Evolutionary conservation across 306 rosid genomes (phyloP), one percentile per base, ranked within the genome.

Genomic region (Cucurbita ficifolia): DNA sequence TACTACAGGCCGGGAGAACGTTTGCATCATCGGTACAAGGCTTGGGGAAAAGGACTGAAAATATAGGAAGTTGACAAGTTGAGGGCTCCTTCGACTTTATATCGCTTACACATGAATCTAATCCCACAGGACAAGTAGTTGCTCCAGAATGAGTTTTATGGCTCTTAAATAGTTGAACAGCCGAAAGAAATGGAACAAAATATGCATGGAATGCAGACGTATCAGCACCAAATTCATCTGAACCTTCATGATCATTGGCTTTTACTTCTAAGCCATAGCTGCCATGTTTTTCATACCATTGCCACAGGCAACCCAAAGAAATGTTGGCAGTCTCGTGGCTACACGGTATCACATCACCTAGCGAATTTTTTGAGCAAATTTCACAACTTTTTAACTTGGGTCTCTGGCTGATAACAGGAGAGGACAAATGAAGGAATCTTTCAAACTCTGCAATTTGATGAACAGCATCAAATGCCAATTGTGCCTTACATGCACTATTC

Each of bases 151-250:
- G 76, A 65, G 16, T 60, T 43, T 75, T 79, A 16, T 1, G 59
- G 56, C 72, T 82, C 81, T 82, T 83, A 76, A 92, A 92, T 75
- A 92, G 83, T 82, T 92, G 97, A 81, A 92, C 76, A 33, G 95
- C 97, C 8, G 97, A 92, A 77, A 92, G 76, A 82, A 79, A 92
- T 40, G 97, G 96, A 73, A 88, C 94, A 86, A 92, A 92, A 73
- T 92, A 92, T 19, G 95, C 94, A 75, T 76, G 72, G 55, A 87
- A 92, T 7, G 85, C 81, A 71, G 81, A 81, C 40, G 67, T 46
- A 60, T 76, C 84, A 56, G 63, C 80, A n/a, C 84, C 83, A 38
- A 68, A 78, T 80, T 77, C 79, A 80, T 79, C 86, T 11, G 76
- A 74, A 75, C 56, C 81, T 53, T 70, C 87, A 77, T 42, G 51